Evolutionary conservation across 2,329 filamentous ascomycete genomes (phyloP).

Genomic region (Exophiala calicioides): DNA sequence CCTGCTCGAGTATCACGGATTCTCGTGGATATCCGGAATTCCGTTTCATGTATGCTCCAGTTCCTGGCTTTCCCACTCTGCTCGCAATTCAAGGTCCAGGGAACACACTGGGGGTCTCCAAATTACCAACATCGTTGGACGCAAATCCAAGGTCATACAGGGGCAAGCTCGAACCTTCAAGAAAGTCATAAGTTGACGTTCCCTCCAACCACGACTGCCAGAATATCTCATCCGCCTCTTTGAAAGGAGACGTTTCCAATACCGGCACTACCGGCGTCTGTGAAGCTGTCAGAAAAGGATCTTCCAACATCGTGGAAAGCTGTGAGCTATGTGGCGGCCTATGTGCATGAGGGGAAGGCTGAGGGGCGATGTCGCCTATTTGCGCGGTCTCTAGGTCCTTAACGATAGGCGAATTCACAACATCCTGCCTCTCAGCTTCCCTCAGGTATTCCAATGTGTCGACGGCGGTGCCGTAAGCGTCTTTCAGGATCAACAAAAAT

Average conservation of each 20-base stretch:
- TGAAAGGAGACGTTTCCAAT: constrained; percentile 1
- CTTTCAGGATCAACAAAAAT: constrained; percentile 4
- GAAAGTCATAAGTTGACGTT: constrained; percentile 4
- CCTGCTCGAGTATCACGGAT: too few species aligned
- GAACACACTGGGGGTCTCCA: background rate
- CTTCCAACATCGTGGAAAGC: background rate
- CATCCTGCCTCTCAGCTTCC: constrained; percentile 3
- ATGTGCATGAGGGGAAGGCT: background rate
- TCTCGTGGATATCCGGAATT: background rate
- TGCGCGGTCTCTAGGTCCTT: background rate
- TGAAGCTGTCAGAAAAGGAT: background rate
- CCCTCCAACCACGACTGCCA: constrained; percentile 6
- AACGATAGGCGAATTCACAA: background rate
- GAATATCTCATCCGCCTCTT: constrained; percentile 4
- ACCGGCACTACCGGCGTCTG: too few species aligned
- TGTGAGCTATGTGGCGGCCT: background rate
- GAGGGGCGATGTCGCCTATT: background rate
- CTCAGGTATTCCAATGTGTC: constrained; percentile 8
- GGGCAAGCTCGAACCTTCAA: background rate
- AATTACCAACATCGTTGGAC: constrained; percentile 4
- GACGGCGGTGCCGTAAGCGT: constrained; percentile 1
- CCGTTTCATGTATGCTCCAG: background rate
- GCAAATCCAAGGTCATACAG: constrained; percentile 3
- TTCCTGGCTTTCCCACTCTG: too few species aligned
- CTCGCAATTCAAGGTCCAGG: background rate